Base-by-base conservation (phyloP, 768 basidiomycete species). In the Amanita thiersii region DNA sequence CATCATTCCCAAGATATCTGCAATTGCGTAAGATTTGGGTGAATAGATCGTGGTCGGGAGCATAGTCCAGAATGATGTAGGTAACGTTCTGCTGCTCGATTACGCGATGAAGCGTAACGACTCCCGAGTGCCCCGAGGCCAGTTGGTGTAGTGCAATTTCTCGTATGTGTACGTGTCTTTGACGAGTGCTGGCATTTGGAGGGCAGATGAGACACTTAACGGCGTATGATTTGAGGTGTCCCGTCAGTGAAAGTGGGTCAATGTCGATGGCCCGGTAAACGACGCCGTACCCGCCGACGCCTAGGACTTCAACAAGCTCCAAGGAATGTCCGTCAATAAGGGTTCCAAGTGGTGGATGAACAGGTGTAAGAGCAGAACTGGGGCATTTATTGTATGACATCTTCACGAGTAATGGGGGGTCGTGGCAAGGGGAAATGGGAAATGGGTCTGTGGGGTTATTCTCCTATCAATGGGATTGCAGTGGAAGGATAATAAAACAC, bases 1-100 rank as follows among this genome's bases (percentile, higher is more conserved):
- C 63, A 60, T 91, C 82, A 52, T 90, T 72, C 20, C 92, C 91
- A 36, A 91, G 72, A 61, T 92, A 94, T 47, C 81, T 73, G 37
- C 79, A 74, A 46, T 76, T 65, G 48, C 81, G 74, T 21, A 86
- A 65, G 54, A 97, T 96, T 66, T 93, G 89, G 23, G 84, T 78
- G 63, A 96, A 94, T 44, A 97, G 72, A 63, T 97, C 93, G 33
- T 89, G 87, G 54, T 89, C 84, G 39, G 81, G 72, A 44, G 87
- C 90, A 63, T 81, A 94, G 58, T 97, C 89, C 82, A 97, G 86
- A 56, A 98, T 75, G 59, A 97, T 86, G 64, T 84, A 96, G 38
- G 92, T 86, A 65, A 78, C 79, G 55, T 76, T 75, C 44, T 72
- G 73, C 55, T 89, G 86, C 57, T 94, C 89, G 52, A 97, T 74